phyloP scores from a whole-genome alignment of 2,329 filamentous ascomycete species.

The Alternaria hordeiaustralica region DNA sequence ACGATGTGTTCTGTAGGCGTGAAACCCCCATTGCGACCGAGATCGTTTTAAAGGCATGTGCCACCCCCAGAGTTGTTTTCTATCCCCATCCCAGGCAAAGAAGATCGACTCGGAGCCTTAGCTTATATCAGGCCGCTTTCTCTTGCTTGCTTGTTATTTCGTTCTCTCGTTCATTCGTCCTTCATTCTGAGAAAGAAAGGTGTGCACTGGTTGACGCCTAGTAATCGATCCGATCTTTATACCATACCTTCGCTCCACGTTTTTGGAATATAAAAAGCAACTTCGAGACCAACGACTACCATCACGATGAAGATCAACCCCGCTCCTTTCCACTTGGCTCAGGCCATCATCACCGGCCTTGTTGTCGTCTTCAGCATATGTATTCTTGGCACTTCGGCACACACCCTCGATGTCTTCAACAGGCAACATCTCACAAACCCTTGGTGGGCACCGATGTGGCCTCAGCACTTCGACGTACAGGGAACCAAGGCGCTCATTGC shows the following conservation, averaged over 20 bases:
- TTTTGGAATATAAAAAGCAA: constrained; percentile 1
- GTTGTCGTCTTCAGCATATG: constrained; percentile 50
- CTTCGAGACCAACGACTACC: neutral
- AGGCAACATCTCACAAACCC: constrained; percentile 51
- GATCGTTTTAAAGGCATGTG: constrained; percentile 44
- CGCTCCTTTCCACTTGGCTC: constrained; percentile 44
- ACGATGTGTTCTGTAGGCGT: constrained; percentile 19
- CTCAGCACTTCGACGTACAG: constrained; percentile 54
- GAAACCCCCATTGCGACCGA: constrained; percentile 41
- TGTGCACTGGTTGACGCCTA: constrained; percentile 40
- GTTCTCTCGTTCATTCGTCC: constrained; percentile 27
- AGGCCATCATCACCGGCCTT: constrained; percentile 43
- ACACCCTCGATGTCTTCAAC: constrained; percentile 53
- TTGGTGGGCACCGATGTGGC: constrained; percentile 59
- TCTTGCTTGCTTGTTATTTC: constrained; percentile 12
- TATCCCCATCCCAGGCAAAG: constrained; percentile 23
- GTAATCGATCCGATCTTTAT: constrained; percentile 6
- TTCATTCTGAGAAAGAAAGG: constrained; percentile 30
- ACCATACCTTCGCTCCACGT: neutral
- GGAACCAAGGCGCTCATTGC: constrained; percentile 53
- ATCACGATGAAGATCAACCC: constrained; percentile 47
- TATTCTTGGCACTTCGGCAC: constrained; percentile 53
- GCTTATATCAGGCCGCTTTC: constrained; percentile 21
- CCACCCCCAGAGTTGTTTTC: constrained; percentile 25
- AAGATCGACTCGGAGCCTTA: constrained; percentile 6